Conservation (phyloP, 345 rosid species). For the Arabidopsis thaliana region DNA sequence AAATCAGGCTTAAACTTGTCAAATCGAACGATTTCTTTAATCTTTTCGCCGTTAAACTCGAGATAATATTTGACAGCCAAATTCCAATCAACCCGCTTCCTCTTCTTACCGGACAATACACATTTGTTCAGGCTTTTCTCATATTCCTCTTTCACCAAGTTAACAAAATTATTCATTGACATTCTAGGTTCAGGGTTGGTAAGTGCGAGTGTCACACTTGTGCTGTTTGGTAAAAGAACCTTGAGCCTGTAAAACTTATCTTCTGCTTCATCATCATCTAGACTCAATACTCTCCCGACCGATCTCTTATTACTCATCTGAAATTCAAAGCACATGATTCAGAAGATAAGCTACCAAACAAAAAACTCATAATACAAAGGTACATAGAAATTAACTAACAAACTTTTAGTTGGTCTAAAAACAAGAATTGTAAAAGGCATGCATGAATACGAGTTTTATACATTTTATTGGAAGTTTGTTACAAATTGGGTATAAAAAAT, state of each 20-base stretch:
- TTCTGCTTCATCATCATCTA: not conserved
- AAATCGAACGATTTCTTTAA: constrained; percentile 39
- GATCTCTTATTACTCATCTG: constrained; percentile 29
- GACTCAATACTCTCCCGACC: constrained; percentile 24
- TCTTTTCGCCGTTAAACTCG: constrained; percentile 41
- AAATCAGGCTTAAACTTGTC: constrained; percentile 44
- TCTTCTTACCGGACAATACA: too few species aligned
- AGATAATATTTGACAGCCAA: constrained; percentile 25
- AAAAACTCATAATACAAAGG: too few species aligned
- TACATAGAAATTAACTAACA: too few species aligned
- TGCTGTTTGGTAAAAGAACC: constrained; percentile 59
- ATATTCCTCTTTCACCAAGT: too few species aligned
- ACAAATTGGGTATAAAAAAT: not conserved
- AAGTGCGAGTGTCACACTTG: constrained; percentile 46
- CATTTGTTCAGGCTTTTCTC: too few species aligned
- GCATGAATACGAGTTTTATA: not conserved
- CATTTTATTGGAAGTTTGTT: not conserved
- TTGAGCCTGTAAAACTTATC: constrained; percentile 46
- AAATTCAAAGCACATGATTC: not conserved
- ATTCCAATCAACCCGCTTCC: constrained; percentile 47
- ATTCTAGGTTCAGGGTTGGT: constrained; percentile 7
- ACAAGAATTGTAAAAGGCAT: too few species aligned
- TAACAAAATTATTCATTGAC: too few species aligned
- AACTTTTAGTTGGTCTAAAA: too few species aligned
- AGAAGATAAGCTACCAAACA: not conserved